These are phyloP conservation scores for Colletotrichum viniferum DNA, from an alignment of 2,329 filamentous ascomycete genomes.

Conservation along the genomic window DNA sequence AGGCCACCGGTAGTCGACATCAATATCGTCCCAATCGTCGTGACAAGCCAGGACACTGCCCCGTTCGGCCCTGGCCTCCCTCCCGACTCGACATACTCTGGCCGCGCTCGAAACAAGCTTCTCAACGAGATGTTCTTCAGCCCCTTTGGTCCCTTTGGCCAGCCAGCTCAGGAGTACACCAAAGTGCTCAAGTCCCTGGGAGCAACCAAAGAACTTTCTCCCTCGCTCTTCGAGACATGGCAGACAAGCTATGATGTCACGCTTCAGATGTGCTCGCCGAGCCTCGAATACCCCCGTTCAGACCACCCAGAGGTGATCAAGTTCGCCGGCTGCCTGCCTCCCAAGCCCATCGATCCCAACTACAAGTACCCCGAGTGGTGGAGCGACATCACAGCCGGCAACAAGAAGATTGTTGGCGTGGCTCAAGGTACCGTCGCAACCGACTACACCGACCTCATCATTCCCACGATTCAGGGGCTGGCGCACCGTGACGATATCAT, in stretches of 20 bases:
- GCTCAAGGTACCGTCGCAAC: constrained; percentile 50
- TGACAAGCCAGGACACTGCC: constrained; percentile 40
- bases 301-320: constrained; percentile 41
- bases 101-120: constrained; percentile 35
- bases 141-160: constrained; percentile 26
- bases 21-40: constrained; percentile 39
- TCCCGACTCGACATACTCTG: constrained; percentile 39
- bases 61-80: constrained; percentile 43
- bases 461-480: constrained; percentile 49
- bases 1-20: constrained; percentile 43
- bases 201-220: constrained; percentile 24
- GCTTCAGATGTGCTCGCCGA: constrained; percentile 41
- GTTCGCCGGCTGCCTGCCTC: constrained; percentile 47
- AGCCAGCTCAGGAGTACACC: constrained; percentile 25
- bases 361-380: constrained; percentile 48
- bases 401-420: constrained; percentile 48
- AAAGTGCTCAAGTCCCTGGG: constrained; percentile 32
- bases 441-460: constrained; percentile 44
- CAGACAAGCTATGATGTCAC: constrained; percentile 34
- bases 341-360: constrained; percentile 31
- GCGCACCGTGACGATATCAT: constrained; percentile 41
- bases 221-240: constrained; percentile 31
- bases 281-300: constrained; percentile 42
- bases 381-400: constrained; percentile 38
- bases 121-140: constrained; percentile 26